Evolutionary conservation across 2,329 filamentous ascomycete species (phyloP).

Genomic region (Ophiostoma sp.): DNA sequence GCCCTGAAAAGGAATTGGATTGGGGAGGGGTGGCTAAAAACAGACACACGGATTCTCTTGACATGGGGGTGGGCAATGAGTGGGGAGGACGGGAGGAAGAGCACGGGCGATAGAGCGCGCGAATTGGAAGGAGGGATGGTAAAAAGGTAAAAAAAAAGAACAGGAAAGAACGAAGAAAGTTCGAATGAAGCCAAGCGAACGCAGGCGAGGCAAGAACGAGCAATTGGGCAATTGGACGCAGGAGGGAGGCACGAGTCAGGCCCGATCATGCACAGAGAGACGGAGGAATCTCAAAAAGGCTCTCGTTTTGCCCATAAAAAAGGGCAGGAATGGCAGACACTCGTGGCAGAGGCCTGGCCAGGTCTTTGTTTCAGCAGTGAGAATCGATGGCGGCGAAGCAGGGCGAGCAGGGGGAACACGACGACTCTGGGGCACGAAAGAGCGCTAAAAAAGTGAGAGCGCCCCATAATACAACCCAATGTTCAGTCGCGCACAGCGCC

Average conservation of each 20-base stretch:
- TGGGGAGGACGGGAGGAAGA: not conserved
- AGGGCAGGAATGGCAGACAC: not conserved
- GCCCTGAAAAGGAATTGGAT: not conserved
- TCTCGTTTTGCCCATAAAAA: not conserved
- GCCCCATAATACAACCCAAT: not conserved
- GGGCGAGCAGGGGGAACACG: not conserved
- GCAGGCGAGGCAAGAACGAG: no score
- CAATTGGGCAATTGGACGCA: not conserved
- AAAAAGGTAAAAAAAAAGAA: not conserved
- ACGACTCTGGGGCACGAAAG: conserved; percentile 1
- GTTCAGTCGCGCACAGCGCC: not conserved
- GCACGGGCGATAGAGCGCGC: not conserved
- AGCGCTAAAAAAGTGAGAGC: conserved; percentile 6
- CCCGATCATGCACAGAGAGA: not conserved
- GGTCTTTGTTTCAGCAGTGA: not conserved
- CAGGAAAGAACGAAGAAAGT: not conserved
- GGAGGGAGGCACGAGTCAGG: not conserved
- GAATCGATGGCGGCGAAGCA: not conserved
- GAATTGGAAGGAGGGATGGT: not conserved
- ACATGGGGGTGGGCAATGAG: not conserved
- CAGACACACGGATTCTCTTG: not conserved
- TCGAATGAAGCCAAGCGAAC: no score
- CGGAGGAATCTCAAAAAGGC: not conserved
- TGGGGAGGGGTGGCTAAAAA: conserved; percentile 1
- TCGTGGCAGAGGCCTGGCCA: not conserved